phyloP scores from a whole-genome alignment of 2,329 filamentous ascomycete genomes.

The Phaeomoniella chlamydospora region DNA sequence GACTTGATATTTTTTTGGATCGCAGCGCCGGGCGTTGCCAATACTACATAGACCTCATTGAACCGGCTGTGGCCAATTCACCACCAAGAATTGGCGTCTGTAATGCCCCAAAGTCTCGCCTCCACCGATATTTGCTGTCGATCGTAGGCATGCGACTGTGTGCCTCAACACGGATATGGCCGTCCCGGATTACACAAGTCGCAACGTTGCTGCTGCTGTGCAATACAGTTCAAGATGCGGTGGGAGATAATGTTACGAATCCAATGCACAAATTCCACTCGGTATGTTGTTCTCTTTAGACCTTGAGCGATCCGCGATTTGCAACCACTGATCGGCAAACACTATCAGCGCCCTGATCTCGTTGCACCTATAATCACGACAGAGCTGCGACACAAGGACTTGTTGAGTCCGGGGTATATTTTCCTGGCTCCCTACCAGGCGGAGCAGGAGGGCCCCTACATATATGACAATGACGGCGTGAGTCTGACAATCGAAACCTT shows the following conservation, averaged over 20 bases:
- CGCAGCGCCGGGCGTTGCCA: no score
- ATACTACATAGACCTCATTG: no score
- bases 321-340: background rate
- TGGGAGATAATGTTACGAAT: constrained; percentile 13
- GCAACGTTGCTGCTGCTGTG: background rate
- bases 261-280: constrained; percentile 20
- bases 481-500: constrained; percentile 2
- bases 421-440: constrained; percentile 36
- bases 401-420: constrained; percentile 31
- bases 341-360: constrained; percentile 25
- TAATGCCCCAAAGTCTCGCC: no score
- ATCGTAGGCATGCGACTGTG: background rate
- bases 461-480: constrained; percentile 35
- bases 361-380: constrained; percentile 19
- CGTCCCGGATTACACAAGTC: background rate
- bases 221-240: constrained; percentile 3
- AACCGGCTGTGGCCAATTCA: no score
- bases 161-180: background rate
- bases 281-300: constrained; percentile 11
- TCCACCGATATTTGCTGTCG: no score
- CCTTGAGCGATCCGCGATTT: background rate
- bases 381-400: constrained; percentile 14
- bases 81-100: no score
- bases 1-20: no score
- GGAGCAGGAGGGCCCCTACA: constrained; percentile 33